Conservation (phyloP, 2,329 filamentous ascomycete species). For the Acrocalymma vagum region DNA sequence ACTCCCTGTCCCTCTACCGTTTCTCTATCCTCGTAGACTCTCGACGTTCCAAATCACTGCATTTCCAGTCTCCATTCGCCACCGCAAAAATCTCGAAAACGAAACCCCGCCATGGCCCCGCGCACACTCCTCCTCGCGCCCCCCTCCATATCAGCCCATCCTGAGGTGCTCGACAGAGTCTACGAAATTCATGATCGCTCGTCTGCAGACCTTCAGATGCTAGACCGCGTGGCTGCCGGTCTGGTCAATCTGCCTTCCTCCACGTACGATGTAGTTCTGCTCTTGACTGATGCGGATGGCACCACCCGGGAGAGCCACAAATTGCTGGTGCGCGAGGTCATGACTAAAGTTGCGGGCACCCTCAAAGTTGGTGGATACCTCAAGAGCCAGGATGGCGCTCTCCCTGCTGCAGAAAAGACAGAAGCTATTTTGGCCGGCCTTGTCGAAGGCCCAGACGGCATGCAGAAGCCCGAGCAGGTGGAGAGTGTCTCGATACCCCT, state of each 20-base stretch:
- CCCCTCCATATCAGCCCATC: slow-evolving; percentile 86
- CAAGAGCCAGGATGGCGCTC: slow-evolving; percentile 72
- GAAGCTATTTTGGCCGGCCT: slow-evolving; percentile 88
- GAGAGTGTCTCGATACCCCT: slow-evolving; percentile 67
- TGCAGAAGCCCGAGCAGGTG: slow-evolving; percentile 75
- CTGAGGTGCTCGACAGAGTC: slow-evolving; percentile 76
- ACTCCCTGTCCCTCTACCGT: too few species aligned
- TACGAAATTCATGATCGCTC: slow-evolving; percentile 77
- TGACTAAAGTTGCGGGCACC: slow-evolving; percentile 73
- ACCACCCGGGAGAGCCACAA: slow-evolving; percentile 67
- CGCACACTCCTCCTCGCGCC: slow-evolving; percentile 88
- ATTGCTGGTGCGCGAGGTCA: slow-evolving; percentile 73
- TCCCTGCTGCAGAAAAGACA: slow-evolving; percentile 65
- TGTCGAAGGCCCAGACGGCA: slow-evolving; percentile 68
- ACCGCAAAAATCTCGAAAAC: too few species aligned
- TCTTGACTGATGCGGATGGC: slow-evolving; percentile 81
- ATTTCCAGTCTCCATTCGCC: too few species aligned
- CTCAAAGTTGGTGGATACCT: slow-evolving; percentile 75
- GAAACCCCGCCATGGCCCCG: slow-evolving; percentile 45
- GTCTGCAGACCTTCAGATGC: slow-evolving; percentile 93
- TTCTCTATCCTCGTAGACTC: too few species aligned
- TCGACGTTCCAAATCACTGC: too few species aligned
- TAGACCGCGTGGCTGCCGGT: slow-evolving; percentile 87
- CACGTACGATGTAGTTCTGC: slow-evolving; percentile 84
- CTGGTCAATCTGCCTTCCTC: slow-evolving; percentile 77